Evolutionary conservation across 768 basidiomycete species (phyloP).

Genomic region (Russula emetica): DNA sequence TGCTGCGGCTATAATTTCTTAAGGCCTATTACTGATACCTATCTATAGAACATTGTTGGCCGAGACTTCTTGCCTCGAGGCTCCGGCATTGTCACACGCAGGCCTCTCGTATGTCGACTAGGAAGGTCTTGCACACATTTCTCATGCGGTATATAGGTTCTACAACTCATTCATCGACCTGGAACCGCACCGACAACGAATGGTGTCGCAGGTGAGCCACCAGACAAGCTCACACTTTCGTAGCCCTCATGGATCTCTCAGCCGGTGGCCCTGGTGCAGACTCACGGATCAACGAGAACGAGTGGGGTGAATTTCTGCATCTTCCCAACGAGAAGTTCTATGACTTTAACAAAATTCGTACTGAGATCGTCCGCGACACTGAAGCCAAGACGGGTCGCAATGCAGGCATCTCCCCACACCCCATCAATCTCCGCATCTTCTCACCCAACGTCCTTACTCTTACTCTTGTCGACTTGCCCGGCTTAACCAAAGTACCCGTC

Average conservation of each 20-base stretch:
- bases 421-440: constrained; percentile 96
- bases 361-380: constrained; percentile 94
- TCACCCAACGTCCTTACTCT: constrained; percentile 97
- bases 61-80: constrained; percentile 98
- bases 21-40: constrained; percentile 4
- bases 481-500: constrained; percentile 91
- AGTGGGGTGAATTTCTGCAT: constrained; percentile 99
- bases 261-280: constrained; percentile 47
- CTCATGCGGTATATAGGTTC: constrained; percentile 48
- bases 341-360: constrained; percentile 95
- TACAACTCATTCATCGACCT: constrained; percentile 91
- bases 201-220: constrained; percentile 36
- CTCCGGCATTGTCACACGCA: constrained; percentile 95
- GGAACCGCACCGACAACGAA: constrained; percentile 46
- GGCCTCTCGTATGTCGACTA: constrained; percentile 70
- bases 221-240: background rate
- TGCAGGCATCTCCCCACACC: constrained; percentile 93
- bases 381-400: constrained; percentile 99
- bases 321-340: constrained; percentile 96
- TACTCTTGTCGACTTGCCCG: constrained; percentile 95
- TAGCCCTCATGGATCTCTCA: background rate
- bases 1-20: constrained; percentile 25
- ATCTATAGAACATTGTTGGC: constrained; percentile 85
- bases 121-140: constrained; percentile 6
- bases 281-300: constrained; percentile 81